phyloP scores from a whole-genome alignment of 2,329 filamentous ascomycete genomes.

The Aspergillus unguis region DNA sequence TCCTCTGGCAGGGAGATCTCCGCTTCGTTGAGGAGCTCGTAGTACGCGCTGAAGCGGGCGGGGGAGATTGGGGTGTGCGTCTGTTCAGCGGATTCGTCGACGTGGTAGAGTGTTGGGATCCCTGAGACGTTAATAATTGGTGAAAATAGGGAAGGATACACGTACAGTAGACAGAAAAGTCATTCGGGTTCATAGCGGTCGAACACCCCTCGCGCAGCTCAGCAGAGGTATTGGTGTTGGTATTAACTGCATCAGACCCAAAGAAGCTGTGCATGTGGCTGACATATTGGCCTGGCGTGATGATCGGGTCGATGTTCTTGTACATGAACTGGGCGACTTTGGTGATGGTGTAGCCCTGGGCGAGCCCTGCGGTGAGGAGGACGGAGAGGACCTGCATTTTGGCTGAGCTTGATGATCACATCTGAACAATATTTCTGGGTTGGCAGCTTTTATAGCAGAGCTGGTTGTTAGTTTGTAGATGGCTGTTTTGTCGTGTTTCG shows the following conservation, averaged over 20 bases:
- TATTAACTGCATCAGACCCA: conserved; percentile 17
- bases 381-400: neutral
- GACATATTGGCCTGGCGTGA: conserved; percentile 16
- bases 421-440: neutral
- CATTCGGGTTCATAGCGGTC: conserved; percentile 16
- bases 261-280: conserved; percentile 24
- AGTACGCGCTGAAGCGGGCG: conserved; percentile 19
- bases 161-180: conserved; percentile 20
- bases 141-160: neutral
- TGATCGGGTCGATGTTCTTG: conserved; percentile 21
- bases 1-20: conserved; percentile 18
- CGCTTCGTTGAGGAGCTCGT: conserved; percentile 12
- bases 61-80: conserved; percentile 8
- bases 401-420: neutral
- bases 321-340: conserved; percentile 12
- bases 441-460: neutral
- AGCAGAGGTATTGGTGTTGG: conserved; percentile 14
- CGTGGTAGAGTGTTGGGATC: conserved; percentile 17
- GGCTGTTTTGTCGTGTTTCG: neutral
- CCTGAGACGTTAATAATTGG: neutral
- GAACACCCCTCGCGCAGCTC: conserved; percentile 18
- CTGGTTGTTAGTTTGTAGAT: neutral
- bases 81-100: neutral
- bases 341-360: neutral
- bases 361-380: neutral